Conservation (phyloP, 371 early-diverging fungal genomes). For the Mortierella sp. region DNA sequence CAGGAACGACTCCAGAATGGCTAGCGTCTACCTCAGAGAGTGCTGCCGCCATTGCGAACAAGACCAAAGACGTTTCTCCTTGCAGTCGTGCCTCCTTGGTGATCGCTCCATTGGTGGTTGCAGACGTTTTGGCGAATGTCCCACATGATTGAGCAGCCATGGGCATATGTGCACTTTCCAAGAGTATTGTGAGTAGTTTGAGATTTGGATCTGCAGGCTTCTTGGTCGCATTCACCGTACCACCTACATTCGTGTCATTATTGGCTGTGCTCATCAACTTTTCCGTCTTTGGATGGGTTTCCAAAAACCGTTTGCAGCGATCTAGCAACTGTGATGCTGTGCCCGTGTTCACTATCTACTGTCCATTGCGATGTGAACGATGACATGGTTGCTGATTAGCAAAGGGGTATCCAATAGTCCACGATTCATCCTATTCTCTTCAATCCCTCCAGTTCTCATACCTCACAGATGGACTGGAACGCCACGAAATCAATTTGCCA, state of each 20-base stretch:
- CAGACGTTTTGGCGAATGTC: neutral
- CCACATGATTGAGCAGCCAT: conserved; percentile 5
- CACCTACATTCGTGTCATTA: no score
- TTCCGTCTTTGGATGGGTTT: conserved; percentile 35
- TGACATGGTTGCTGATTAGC: neutral
- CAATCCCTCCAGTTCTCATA: neutral
- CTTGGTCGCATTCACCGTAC: conserved; percentile 8
- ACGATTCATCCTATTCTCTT: neutral
- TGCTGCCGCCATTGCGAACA: conserved; percentile 10
- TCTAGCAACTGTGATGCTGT: conserved; percentile 18
- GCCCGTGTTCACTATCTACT: conserved; percentile 27
- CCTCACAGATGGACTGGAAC: conserved; percentile 33
- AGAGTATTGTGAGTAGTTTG: conserved; percentile 28
- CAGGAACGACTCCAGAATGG: no score
- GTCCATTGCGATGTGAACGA: neutral
- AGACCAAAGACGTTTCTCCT: conserved; percentile 22
- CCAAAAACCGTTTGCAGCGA: conserved; percentile 15
- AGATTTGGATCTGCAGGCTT: conserved; percentile 50
- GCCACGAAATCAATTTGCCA: conserved; percentile 37
- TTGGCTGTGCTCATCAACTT: conserved; percentile 35
- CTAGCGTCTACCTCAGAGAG: conserved; percentile 9
- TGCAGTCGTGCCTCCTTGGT: conserved; percentile 4
- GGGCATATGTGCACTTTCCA: conserved; percentile 29
- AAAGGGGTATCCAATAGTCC: neutral
- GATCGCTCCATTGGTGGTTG: neutral